phyloP scores from a whole-genome alignment of 805 yeast genomes.

The Saccharomycopsis lassenensis region DNA sequence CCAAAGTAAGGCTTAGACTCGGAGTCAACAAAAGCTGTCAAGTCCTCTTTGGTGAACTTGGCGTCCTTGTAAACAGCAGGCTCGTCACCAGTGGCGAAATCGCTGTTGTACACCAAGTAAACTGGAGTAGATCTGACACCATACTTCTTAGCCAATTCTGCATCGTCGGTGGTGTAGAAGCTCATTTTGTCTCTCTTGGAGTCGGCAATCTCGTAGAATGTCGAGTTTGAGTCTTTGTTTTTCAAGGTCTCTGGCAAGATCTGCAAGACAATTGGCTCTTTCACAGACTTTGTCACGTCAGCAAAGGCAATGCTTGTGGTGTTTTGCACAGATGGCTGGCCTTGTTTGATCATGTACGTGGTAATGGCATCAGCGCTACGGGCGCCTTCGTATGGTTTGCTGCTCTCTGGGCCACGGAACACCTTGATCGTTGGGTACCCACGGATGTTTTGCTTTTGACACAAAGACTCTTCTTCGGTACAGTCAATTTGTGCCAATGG shows the following conservation, averaged over 20 bases:
- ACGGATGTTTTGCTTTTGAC: constrained; percentile 53
- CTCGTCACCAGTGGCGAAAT: constrained; percentile 23
- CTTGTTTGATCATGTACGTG: constrained; percentile 67
- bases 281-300: constrained; percentile 28
- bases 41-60: constrained; percentile 26
- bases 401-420: constrained; percentile 41
- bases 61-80: constrained; percentile 19
- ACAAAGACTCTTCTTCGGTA: constrained; percentile 63
- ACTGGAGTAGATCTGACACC: constrained; percentile 34
- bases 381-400: constrained; percentile 62
- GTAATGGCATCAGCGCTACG: constrained; percentile 74
- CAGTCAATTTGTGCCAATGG: constrained; percentile 80
- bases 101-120: constrained; percentile 33
- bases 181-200: constrained; percentile 32
- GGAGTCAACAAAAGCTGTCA: constrained; percentile 39
- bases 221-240: constrained; percentile 21
- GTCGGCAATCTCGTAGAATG: constrained; percentile 29
- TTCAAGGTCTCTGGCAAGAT: constrained; percentile 26
- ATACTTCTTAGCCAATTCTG: constrained; percentile 30
- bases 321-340: constrained; percentile 63
- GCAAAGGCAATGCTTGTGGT: constrained; percentile 39
- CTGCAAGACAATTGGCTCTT: constrained; percentile 50
- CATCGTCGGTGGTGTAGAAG: constrained; percentile 26
- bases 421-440: constrained; percentile 84
- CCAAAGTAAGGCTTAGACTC: constrained; percentile 80